Percentiles rank a stretch among this genome's conserved stretches.
phyloP scores from a whole-genome alignment of 345 rosid genomes.

The Geranium brycei region DNA sequence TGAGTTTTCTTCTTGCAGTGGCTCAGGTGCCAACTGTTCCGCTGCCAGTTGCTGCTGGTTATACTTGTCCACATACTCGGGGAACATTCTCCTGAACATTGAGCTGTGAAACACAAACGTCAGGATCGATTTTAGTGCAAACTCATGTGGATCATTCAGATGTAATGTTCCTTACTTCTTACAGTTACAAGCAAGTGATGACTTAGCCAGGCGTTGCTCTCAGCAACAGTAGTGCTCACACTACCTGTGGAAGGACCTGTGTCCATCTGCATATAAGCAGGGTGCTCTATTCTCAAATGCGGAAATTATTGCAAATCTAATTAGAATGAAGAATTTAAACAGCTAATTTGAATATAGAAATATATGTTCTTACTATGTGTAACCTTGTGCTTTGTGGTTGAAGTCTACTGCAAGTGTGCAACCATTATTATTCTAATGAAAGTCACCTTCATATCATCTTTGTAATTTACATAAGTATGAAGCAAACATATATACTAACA shows the following conservation, averaged over 20 bases:
- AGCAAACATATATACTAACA: too few species aligned
- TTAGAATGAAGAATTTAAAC: neutral
- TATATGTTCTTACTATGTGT: too few species aligned
- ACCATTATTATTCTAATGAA: too few species aligned
- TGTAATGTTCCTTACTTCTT: slow-evolving; percentile 53
- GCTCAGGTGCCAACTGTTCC: slow-evolving; percentile 27
- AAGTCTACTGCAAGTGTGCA: too few species aligned
- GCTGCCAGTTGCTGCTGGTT: slow-evolving; percentile 41
- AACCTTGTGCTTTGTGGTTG: too few species aligned
- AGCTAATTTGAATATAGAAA: too few species aligned
- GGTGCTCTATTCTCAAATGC: slow-evolving; percentile 1
- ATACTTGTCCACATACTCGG: slow-evolving; percentile 76
- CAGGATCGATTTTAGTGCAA: slow-evolving; percentile 1
- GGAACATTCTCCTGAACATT: slow-evolving; percentile 77
- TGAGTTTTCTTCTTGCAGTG: slow-evolving; percentile 25
- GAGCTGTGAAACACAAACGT: slow-evolving; percentile 31
- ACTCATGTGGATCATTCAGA: too few species aligned
- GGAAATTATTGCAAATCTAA: neutral
- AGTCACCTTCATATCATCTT: too few species aligned
- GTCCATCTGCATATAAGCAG: slow-evolving; percentile 55
- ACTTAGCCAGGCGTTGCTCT: slow-evolving; percentile 81
- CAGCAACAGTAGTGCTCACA: slow-evolving; percentile 59
- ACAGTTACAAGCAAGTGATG: slow-evolving; percentile 85
- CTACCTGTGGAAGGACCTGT: slow-evolving; percentile 95
- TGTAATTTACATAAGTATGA: too few species aligned